Percentiles rank a stretch among this genome's conserved stretches.
Conservation (phyloP, 495 filamentous ascomycete species). For the Xylaria grammica region DNA sequence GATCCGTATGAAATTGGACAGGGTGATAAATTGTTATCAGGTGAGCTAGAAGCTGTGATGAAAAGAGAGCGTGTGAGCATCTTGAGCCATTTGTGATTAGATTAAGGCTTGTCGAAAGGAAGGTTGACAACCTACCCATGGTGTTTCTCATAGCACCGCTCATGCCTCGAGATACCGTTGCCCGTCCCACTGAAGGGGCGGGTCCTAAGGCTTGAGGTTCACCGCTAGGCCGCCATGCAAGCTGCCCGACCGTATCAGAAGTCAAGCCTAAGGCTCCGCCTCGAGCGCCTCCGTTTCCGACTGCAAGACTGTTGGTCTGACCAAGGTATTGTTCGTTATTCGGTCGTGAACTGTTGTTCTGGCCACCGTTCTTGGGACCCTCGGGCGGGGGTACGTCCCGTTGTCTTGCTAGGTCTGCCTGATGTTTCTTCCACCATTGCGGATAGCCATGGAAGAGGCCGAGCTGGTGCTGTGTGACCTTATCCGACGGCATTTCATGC, state of each 20-base stretch:
- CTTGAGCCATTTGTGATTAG: neutral
- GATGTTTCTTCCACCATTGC: constrained; percentile 57
- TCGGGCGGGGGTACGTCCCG: constrained; percentile 23
- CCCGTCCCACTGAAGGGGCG: neutral
- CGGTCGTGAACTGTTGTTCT: neutral
- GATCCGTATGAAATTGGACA: constrained; percentile 2
- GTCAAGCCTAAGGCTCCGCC: neutral
- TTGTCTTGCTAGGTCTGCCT: constrained; percentile 46
- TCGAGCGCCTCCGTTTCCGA: neutral
- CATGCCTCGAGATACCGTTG: constrained; percentile 2
- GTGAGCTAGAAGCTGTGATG: neutral
- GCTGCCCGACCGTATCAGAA: neutral
- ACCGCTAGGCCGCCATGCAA: constrained; percentile 6
- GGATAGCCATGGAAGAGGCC: constrained; percentile 64
- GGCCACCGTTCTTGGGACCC: neutral
- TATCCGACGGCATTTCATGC: constrained; percentile 80
- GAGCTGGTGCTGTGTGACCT: constrained; percentile 61
- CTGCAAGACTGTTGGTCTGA: neutral
- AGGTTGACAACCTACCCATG: constrained; percentile 8
- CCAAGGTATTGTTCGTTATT: neutral
- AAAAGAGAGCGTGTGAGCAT: neutral
- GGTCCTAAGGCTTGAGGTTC: neutral
- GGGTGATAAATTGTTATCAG: neutral
- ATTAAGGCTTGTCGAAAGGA: neutral
- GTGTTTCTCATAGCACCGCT: neutral